phyloP scores from a whole-genome alignment of 164 flowering plant species.

The Liriodendron chinense region DNA sequence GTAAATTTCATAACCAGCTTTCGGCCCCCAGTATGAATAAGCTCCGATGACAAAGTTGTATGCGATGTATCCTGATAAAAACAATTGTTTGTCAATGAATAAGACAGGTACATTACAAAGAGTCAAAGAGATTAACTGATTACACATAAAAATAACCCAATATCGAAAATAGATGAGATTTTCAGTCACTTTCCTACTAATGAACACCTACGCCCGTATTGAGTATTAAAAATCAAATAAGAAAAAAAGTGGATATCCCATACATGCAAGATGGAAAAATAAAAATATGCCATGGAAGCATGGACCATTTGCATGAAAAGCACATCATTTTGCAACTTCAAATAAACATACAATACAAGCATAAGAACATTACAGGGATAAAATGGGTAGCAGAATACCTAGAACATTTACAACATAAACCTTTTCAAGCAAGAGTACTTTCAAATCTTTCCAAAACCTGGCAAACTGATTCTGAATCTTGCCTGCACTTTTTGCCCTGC shows the following conservation, averaged over 20 bases:
- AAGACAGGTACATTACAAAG: background rate
- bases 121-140: background rate
- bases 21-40: conserved; percentile 99
- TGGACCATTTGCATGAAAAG: background rate
- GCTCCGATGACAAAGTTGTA: conserved; percentile 98
- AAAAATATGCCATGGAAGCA: background rate
- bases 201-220: background rate
- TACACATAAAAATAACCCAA: background rate
- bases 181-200: background rate
- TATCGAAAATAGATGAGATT: background rate
- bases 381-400: conserved; percentile 40
- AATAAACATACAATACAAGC: background rate
- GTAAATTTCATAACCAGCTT: conserved; percentile 91
- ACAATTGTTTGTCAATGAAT: conserved; percentile 9
- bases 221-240: too few species aligned
- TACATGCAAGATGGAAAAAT: background rate
- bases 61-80: conserved; percentile 62
- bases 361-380: background rate
- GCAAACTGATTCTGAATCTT: conserved; percentile 30
- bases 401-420: conserved; percentile 81
- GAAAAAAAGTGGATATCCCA: background rate
- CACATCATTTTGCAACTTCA: background rate
- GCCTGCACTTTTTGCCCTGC: conserved; percentile 37
- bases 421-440: conserved; percentile 58
- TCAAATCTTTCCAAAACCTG: conserved; percentile 62